Conservation (phyloP, 2,329 filamentous ascomycete genomes). For the Fusarium sp. region DNA sequence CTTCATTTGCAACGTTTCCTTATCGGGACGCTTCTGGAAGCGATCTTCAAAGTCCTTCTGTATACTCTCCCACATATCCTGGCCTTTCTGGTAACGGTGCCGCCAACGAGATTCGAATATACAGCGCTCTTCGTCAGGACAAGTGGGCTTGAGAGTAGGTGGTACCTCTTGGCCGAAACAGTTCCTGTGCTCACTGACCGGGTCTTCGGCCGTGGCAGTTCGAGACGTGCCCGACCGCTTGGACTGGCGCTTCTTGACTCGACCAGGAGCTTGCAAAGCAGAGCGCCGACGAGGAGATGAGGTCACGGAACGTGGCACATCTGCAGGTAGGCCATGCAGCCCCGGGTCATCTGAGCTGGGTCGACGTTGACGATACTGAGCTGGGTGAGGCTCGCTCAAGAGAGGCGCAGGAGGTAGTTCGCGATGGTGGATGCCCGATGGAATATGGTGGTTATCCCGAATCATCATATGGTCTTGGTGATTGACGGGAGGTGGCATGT, state of each 20-base stretch:
- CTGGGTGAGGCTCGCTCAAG: conserved; percentile 37
- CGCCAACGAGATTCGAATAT: conserved; percentile 61
- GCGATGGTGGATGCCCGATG: conserved; percentile 41
- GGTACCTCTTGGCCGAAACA: conserved; percentile 48
- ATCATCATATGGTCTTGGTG: conserved; percentile 43
- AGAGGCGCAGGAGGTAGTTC: conserved; percentile 39
- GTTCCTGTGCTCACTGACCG: conserved; percentile 48
- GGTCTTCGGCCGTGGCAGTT: conserved; percentile 29
- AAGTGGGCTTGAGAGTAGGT: conserved; percentile 54
- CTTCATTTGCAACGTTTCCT: conserved; percentile 66
- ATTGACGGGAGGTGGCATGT: conserved; percentile 39
- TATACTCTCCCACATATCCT: conserved; percentile 67
- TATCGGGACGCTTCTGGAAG: conserved; percentile 52
- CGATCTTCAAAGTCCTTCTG: conserved; percentile 52
- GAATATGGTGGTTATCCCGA: conserved; percentile 33
- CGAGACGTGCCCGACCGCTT: conserved; percentile 31
- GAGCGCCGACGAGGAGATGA: conserved; percentile 44
- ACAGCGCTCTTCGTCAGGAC: conserved; percentile 58
- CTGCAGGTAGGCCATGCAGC: conserved; percentile 11
- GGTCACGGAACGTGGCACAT: conserved; percentile 35
- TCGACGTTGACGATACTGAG: conserved; percentile 41
- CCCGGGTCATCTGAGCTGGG: conserved; percentile 37
- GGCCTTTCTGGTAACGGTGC: conserved; percentile 59
- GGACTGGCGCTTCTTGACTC: conserved; percentile 44
- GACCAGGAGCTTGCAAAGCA: conserved; percentile 28